Conservation (phyloP, 2,329 filamentous ascomycete species). For the Scorias spongiosa region DNA sequence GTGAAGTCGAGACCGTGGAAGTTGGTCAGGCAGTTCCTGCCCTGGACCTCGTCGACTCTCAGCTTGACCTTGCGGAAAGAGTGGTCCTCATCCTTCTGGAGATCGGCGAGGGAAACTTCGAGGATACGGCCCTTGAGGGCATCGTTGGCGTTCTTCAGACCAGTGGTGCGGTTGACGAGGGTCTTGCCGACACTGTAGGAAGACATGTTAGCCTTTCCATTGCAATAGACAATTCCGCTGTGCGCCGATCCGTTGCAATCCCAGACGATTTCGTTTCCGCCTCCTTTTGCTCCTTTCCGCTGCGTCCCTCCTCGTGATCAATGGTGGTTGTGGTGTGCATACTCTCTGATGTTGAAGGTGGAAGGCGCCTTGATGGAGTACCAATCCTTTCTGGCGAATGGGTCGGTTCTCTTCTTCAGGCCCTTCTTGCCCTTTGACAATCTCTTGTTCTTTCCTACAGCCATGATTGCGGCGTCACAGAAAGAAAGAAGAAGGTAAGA, state of each 20-base stretch:
- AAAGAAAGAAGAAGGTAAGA: slow-evolving; percentile 1
- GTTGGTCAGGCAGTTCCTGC: slow-evolving; percentile 99
- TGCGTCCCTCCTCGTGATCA: slow-evolving; percentile 1
- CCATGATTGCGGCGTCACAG: slow-evolving; percentile 33
- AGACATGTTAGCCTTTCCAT: slow-evolving; percentile 7
- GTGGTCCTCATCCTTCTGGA: slow-evolving; percentile 99
- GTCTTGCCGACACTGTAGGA: slow-evolving; percentile 88
- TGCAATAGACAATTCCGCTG: background rate
- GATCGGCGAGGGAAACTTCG: slow-evolving; percentile 95
- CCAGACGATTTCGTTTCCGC: slow-evolving; percentile 2
- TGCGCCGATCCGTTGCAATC: background rate
- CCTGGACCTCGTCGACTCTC: slow-evolving; percentile 95
- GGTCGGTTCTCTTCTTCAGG: slow-evolving; percentile 99
- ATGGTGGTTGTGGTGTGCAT: slow-evolving; percentile 34
- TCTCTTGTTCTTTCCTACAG: slow-evolving; percentile 98
- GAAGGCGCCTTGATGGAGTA: slow-evolving; percentile 97
- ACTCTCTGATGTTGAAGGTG: slow-evolving; percentile 94
- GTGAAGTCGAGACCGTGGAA: slow-evolving; percentile 99
- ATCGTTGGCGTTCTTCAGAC: slow-evolving; percentile 99
- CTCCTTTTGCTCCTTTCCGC: background rate
- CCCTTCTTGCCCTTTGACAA: slow-evolving; percentile 99
- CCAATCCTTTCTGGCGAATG: slow-evolving; percentile 97
- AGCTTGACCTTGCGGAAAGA: slow-evolving; percentile 99
- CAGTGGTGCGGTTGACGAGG: slow-evolving; percentile 96
- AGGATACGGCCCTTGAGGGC: slow-evolving; percentile 96